Evolutionary conservation across 495 filamentous ascomycete species (phyloP).

Genomic region (Tuber magnatum): DNA sequence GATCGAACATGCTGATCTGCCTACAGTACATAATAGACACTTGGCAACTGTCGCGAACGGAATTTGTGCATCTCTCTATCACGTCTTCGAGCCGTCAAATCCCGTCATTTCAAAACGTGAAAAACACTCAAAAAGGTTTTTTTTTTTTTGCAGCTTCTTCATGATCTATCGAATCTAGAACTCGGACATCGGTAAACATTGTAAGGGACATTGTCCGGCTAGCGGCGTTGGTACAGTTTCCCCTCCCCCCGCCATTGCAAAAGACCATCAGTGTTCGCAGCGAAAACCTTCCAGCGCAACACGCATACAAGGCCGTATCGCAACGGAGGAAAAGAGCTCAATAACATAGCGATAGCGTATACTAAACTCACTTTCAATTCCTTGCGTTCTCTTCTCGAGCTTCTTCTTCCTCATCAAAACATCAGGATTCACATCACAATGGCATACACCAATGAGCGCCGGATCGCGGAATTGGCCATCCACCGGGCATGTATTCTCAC

Average conservation of each 20-base stretch:
- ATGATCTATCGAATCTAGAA: not conserved
- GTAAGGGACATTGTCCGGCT: not conserved
- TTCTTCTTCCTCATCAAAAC: not conserved
- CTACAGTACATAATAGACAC: no score
- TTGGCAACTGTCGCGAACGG: not conserved
- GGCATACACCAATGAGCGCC: constrained; percentile 70
- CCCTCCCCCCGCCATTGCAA: not conserved
- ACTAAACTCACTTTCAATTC: not conserved
- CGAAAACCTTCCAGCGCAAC: not conserved
- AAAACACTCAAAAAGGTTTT: not conserved
- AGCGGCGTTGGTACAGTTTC: not conserved
- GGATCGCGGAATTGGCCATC: constrained; percentile 82
- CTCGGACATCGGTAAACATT: not conserved
- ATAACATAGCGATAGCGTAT: not conserved
- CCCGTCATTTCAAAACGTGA: not conserved
- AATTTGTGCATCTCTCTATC: not conserved
- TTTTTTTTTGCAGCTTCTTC: not conserved
- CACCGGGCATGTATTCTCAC: constrained; percentile 83
- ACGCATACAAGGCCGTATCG: not conserved
- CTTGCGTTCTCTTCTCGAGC: not conserved
- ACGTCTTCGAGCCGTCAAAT: not conserved
- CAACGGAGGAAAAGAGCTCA: not conserved
- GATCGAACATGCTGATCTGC: no score
- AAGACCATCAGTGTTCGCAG: not conserved
- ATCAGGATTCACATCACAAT: constrained; percentile 39